phyloP scores from a whole-genome alignment of 306 rosid genomes.

The Cucurbita maxima region DNA sequence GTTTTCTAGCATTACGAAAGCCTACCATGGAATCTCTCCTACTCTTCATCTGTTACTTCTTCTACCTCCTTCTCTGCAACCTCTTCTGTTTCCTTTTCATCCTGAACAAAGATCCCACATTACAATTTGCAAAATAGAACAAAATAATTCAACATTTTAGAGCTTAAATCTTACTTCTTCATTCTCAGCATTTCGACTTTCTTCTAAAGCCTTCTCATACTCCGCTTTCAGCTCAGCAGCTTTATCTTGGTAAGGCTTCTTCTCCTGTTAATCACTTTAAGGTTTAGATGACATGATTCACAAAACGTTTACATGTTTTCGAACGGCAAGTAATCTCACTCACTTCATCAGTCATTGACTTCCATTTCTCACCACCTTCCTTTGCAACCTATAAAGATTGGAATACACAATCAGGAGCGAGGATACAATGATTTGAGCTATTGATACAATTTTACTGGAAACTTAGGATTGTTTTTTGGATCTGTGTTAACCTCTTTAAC shows the following conservation, averaged over 20 bases:
- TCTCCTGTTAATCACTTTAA: conserved; percentile 31
- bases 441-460: neutral
- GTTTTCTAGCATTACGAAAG: neutral
- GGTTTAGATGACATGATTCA: neutral
- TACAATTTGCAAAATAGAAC: neutral
- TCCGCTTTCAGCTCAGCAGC: conserved; percentile 65
- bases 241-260: conserved; percentile 56
- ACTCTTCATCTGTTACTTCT: conserved; percentile 47
- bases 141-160: neutral
- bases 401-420: neutral
- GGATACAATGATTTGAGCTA: neutral
- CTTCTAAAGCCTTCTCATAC: conserved; percentile 41
- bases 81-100: conserved; percentile 20
- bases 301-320: neutral
- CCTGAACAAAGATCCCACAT: conserved; percentile 16
- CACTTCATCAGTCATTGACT: conserved; percentile 59
- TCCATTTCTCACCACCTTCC: conserved; percentile 83
- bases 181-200: conserved; percentile 28
- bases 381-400: conserved; percentile 35
- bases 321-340: neutral
- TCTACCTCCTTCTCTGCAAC: neutral
- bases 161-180: conserved; percentile 21
- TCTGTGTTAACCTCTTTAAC: conserved; percentile 33
- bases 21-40: neutral
- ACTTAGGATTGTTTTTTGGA: neutral